Evolutionary conservation across 805 yeast genomes (phyloP).

Genomic region (Candida germanica): DNA sequence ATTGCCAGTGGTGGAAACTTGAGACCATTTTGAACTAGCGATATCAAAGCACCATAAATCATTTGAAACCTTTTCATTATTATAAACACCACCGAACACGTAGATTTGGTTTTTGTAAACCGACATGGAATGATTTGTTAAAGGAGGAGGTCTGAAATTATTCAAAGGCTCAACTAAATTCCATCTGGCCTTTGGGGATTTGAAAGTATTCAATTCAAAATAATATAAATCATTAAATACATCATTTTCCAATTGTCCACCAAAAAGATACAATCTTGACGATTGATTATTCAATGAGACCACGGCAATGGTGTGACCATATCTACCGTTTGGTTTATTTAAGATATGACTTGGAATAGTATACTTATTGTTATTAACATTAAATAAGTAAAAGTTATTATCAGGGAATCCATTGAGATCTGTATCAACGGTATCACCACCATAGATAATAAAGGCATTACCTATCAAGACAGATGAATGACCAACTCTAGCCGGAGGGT

Average conservation of each 20-base stretch:
- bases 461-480: slow-evolving; percentile 92
- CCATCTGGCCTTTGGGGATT: slow-evolving; percentile 85
- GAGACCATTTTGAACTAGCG: slow-evolving; percentile 61
- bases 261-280: slow-evolving; percentile 73
- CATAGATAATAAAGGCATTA: slow-evolving; percentile 90
- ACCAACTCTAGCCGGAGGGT: slow-evolving; percentile 96
- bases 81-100: slow-evolving; percentile 85
- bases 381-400: slow-evolving; percentile 86
- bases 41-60: slow-evolving; percentile 85
- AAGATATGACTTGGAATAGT: slow-evolving; percentile 43
- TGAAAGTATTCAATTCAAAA: slow-evolving; percentile 83
- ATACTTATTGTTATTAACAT: slow-evolving; percentile 43
- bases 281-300: slow-evolving; percentile 48
- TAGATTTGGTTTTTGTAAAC: slow-evolving; percentile 75
- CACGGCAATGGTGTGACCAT: slow-evolving; percentile 88
- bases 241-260: slow-evolving; percentile 89
- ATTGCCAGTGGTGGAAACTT: slow-evolving; percentile 66
- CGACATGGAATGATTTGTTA: slow-evolving; percentile 88
- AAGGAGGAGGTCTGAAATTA: slow-evolving; percentile 65
- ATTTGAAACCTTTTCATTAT: slow-evolving; percentile 63
- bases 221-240: slow-evolving; percentile 80
- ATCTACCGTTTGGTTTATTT: slow-evolving; percentile 82
- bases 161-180: slow-evolving; percentile 56
- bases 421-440: slow-evolving; percentile 91
- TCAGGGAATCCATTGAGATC: slow-evolving; percentile 77